Base-by-base conservation (phyloP, 768 basidiomycete genomes). In the Russula brevipes region DNA sequence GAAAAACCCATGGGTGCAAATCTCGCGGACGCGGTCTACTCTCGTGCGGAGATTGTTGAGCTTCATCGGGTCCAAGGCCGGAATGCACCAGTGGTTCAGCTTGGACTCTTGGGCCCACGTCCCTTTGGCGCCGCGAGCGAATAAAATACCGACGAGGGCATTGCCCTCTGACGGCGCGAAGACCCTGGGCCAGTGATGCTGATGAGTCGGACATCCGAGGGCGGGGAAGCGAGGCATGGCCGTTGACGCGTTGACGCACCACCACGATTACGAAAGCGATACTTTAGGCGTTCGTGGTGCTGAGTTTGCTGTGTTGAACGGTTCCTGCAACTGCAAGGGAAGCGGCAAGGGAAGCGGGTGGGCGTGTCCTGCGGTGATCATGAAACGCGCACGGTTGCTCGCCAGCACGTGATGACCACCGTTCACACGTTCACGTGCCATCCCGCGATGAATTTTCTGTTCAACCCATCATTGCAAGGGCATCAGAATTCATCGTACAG, bases 251-350 rank as follows among this genome's bases (percentile, higher is more conserved):
- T 73, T 24, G 24, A 24, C 24, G 24, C 24, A 24, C 74, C 74
- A n/a, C 74, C 74, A 42, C 74, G 81, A 72, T 88, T 85, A 57
- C 87, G 80, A 72, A 87, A 85, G 31, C 87, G 77, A 39, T 85
- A 78, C 66, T 88, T 83, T 63, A 84, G 84, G 46, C 86, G 80
- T 69, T 86, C 79, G 16, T 83, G 70, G 49, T 87, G 82, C 53
- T 85, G 75, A 0, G 80, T 79, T 85, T 78, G 69, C 87, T 89
- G 57, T 84, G 84, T 55, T 85, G 81, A 14, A 83, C 81, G 53
- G 79, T 69, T 7, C 69, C 70, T 35, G 24, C 24, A 24, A 24
- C 70, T 35, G 66, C 69, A 0, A 72, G 71, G 54, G 24, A 19
- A 4, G 30, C 1, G n/a, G 66, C 69, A 0, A 72, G 71, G 54